A percentile compares a stretch with the other conserved stretches of the same genome.
Evolutionary conservation across 164 flowering plant species (phyloP).

Genomic region (Vitis vinifera): DNA sequence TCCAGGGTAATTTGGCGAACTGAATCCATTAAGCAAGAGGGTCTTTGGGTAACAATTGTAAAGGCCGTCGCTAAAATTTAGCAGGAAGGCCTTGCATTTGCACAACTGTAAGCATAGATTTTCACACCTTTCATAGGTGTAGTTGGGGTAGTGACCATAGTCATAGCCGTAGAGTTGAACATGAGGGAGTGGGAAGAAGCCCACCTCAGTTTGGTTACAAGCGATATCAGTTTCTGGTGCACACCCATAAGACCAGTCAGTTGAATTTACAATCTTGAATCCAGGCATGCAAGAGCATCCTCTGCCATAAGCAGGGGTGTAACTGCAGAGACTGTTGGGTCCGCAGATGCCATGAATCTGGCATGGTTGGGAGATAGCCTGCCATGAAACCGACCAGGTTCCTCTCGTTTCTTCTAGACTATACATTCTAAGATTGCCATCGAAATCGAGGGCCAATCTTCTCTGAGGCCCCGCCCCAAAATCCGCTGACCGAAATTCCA

Average conservation of each 20-base stretch:
- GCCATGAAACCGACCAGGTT: conserved; percentile 26
- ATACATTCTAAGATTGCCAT: conserved; percentile 31
- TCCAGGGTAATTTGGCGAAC: too few relatives aligned
- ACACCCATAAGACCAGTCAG: conserved; percentile 40
- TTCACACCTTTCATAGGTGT: conserved; percentile 17
- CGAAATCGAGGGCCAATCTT: conserved; percentile 28
- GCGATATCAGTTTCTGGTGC: conserved; percentile 21
- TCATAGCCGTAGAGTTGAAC: conserved; percentile 34
- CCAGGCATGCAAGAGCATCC: conserved; percentile 28
- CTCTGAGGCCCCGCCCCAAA: conserved; percentile 11
- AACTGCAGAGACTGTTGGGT: conserved; percentile 22
- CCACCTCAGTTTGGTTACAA: background rate
- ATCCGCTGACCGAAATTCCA: conserved; percentile 12
- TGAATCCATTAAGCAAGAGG: conserved; percentile 18
- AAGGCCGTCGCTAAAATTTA: background rate
- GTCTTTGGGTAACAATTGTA: conserved; percentile 22
- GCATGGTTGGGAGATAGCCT: conserved; percentile 18
- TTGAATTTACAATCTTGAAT: conserved; percentile 1
- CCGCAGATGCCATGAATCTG: conserved; percentile 29
- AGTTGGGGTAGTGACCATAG: background rate
- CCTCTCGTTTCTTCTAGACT: background rate
- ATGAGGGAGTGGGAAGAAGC: conserved; percentile 14
- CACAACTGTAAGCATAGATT: conserved; percentile 15
- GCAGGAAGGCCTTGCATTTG: conserved; percentile 23
- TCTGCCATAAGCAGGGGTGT: background rate